Percentiles rank a stretch among this genome's conserved stretches.
Evolutionary conservation across 768 basidiomycete genomes (phyloP).

Genomic region (Brasilioporus rufonigricans): DNA sequence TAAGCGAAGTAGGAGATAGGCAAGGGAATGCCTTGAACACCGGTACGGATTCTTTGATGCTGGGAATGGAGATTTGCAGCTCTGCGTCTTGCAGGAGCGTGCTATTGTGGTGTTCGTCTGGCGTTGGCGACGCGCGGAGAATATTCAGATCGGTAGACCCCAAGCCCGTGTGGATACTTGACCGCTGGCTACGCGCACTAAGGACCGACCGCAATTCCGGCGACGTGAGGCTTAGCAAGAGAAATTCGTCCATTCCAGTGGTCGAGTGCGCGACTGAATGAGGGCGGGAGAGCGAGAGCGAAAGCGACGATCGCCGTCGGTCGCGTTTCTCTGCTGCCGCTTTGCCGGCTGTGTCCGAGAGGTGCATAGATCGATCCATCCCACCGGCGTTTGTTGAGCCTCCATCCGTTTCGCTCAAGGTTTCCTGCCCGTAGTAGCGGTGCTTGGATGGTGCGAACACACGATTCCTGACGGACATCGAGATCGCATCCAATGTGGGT

Average conservation of each 20-base stretch:
- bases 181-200: neutral
- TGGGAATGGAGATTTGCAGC: slow-evolving; percentile 3
- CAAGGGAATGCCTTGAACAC: slow-evolving; percentile 17
- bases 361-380: neutral
- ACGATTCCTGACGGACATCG: slow-evolving; percentile 17
- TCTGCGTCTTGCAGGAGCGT: neutral
- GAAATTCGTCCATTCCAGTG: slow-evolving; percentile 23
- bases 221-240: slow-evolving; percentile 13
- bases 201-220: neutral
- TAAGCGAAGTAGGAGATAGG: slow-evolving; percentile 1
- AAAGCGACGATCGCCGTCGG: slow-evolving; percentile 12
- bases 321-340: neutral
- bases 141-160: neutral
- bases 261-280: slow-evolving; percentile 17
- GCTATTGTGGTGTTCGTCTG: neutral
- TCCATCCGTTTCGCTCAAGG: neutral
- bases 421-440: slow-evolving; percentile 20
- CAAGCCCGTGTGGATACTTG: neutral
- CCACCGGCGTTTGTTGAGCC: neutral
- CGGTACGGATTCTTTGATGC: neutral
- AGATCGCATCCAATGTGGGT: slow-evolving; percentile 5
- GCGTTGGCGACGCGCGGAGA: neutral
- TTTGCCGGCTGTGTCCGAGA: neutral
- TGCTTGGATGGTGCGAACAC: slow-evolving; percentile 18
- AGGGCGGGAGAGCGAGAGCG: slow-evolving; percentile 12